Evolutionary conservation across 768 basidiomycete genomes (phyloP).

Genomic region (Lactarius sanguifluus): DNA sequence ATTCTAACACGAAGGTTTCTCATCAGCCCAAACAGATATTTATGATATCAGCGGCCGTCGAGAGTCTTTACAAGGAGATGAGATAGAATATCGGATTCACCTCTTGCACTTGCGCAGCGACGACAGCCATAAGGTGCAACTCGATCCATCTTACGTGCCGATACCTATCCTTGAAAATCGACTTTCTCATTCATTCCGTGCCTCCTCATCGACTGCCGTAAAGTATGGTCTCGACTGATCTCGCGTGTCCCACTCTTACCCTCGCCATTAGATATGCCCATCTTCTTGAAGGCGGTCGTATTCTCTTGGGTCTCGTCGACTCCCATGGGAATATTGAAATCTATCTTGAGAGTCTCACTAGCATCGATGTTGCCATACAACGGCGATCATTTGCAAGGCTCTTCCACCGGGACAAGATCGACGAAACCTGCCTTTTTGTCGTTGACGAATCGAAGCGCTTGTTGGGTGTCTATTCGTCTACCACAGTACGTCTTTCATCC

Average conservation of each 20-base stretch:
- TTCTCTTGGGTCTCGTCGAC: background rate
- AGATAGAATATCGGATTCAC: background rate
- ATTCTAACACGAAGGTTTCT: too few relatives aligned
- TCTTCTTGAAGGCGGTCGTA: slow-evolving; percentile 2
- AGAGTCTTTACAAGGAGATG: background rate
- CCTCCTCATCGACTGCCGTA: background rate
- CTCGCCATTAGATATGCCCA: background rate
- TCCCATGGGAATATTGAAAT: background rate
- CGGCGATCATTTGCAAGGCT: background rate
- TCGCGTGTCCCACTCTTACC: background rate
- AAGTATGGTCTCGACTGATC: background rate
- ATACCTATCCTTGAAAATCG: background rate
- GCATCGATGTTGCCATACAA: background rate
- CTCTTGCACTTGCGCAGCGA: background rate
- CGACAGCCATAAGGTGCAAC: slow-evolving; percentile 7
- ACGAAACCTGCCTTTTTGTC: too few relatives aligned
- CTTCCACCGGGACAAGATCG: too few relatives aligned
- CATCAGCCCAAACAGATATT: too few relatives aligned
- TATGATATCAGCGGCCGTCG: slow-evolving; percentile 9
- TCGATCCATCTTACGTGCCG: slow-evolving; percentile 6
- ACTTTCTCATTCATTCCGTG: background rate
- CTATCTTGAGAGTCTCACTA: slow-evolving; percentile 3
- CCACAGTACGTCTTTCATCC: background rate
- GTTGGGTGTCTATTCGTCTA: too few relatives aligned
- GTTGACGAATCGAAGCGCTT: too few relatives aligned